phyloP scores from a whole-genome alignment of 2,329 filamentous ascomycete genomes.

The Aspergillus persii region DNA sequence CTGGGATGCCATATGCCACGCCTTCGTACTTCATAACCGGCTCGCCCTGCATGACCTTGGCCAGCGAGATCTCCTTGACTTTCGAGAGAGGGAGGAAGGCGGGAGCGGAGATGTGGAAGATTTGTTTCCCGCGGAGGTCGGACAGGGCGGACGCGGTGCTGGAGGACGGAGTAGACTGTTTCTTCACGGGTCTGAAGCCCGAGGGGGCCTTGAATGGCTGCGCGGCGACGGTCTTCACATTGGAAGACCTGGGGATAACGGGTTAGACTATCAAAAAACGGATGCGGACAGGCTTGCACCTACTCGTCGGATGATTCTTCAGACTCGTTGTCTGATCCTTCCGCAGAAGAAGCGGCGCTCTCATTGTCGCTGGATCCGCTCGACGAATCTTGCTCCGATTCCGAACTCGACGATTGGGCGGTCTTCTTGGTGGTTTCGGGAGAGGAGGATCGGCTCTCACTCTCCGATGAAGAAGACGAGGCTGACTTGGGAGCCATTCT shows the following conservation, averaged over 20 bases:
- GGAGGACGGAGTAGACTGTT: constrained; percentile 31
- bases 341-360: constrained; percentile 7
- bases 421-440: constrained; percentile 10
- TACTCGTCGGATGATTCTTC: constrained; percentile 9
- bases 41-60: constrained; percentile 40
- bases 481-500: constrained; percentile 27
- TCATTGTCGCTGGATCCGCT: constrained; percentile 14
- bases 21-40: constrained; percentile 44
- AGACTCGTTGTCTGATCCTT: neutral
- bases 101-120: constrained; percentile 50
- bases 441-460: constrained; percentile 10
- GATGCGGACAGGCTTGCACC: neutral
- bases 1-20: constrained; percentile 41
- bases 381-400: constrained; percentile 9
- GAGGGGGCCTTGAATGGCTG: constrained; percentile 42
- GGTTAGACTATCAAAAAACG: neutral
- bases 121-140: constrained; percentile 44
- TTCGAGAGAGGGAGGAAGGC: constrained; percentile 43
- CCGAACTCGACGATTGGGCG: constrained; percentile 6
- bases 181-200: constrained; percentile 42
- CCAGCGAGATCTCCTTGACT: constrained; percentile 45
- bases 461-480: constrained; percentile 17
- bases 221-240: constrained; percentile 17
- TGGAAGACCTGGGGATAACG: constrained; percentile 3
- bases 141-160: constrained; percentile 35